phyloP scores from a whole-genome alignment of 148 eudicot species.

The Nepenthes gracilis region DNA sequence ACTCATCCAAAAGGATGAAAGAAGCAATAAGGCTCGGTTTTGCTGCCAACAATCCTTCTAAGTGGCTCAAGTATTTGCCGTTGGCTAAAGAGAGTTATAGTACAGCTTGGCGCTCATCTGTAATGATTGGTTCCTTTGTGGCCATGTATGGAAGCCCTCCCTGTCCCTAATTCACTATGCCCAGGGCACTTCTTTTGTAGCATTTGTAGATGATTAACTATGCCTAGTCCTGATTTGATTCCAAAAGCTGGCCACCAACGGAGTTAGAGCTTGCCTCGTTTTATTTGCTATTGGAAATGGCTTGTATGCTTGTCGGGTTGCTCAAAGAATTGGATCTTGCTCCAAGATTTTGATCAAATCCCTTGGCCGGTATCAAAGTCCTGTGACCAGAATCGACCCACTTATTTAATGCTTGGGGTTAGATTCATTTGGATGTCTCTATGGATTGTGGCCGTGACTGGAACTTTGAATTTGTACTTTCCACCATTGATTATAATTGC shows the following conservation, averaged over 20 bases:
- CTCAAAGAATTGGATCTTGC: conserved; percentile 55
- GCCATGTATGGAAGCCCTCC: too few relatives aligned
- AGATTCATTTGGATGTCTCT: conserved; percentile 89
- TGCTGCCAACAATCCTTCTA: too few relatives aligned
- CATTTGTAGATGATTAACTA: too few relatives aligned
- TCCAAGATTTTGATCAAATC: conserved; percentile 54
- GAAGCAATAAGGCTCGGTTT: too few relatives aligned
- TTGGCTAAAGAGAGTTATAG: too few relatives aligned
- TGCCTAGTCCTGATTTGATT: conserved; percentile 81
- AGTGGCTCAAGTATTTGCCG: too few relatives aligned
- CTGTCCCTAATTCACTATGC: too few relatives aligned
- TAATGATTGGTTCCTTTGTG: too few relatives aligned
- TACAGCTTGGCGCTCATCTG: too few relatives aligned
- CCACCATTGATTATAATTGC: conserved; percentile 51
- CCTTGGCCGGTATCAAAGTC: conserved; percentile 71
- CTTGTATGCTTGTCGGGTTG: conserved; percentile 86
- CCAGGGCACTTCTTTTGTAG: too few relatives aligned
- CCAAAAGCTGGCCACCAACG: conserved; percentile 71
- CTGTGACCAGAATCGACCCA: conserved; percentile 58
- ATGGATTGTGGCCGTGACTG: conserved; percentile 82
- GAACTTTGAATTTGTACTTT: conserved; percentile 68
- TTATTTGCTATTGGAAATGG: conserved; percentile 81
- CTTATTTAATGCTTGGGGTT: conserved; percentile 69
- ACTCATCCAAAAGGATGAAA: too few relatives aligned
- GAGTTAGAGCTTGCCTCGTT: conserved; percentile 55